phyloP scores from a whole-genome alignment of 2,329 filamentous ascomycete species.

The Fusarium luffae region DNA sequence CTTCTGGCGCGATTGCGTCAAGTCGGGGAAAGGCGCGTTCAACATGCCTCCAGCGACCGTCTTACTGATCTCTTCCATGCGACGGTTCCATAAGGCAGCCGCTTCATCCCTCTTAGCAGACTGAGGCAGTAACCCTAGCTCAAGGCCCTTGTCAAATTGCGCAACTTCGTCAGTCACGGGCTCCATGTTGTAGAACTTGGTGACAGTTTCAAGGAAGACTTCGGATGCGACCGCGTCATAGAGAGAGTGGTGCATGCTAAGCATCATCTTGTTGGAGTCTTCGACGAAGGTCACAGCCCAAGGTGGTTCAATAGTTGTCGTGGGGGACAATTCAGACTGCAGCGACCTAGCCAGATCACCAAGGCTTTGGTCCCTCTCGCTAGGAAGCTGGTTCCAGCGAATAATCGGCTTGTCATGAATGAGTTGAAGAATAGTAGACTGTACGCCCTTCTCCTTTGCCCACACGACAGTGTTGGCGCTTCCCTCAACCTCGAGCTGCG shows the following conservation, averaged over 20 bases:
- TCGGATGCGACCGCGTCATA: slow-evolving; percentile 9
- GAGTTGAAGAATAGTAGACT: slow-evolving; percentile 11
- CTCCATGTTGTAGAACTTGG: slow-evolving; percentile 19
- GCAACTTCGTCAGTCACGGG: neutral
- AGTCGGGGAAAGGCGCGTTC: slow-evolving; percentile 13
- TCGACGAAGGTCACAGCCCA: slow-evolving; percentile 18
- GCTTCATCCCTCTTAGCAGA: slow-evolving; percentile 1
- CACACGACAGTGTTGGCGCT: neutral
- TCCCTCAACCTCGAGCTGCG: neutral
- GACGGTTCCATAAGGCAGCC: neutral
- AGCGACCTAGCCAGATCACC: neutral
- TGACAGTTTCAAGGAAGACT: slow-evolving; percentile 1
- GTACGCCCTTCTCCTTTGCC: slow-evolving; percentile 1
- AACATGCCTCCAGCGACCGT: neutral
- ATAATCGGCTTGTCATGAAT: neutral
- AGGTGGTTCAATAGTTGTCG: neutral
- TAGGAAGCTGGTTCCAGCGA: neutral
- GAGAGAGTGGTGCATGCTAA: slow-evolving; percentile 27
- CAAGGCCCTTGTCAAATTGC: slow-evolving; percentile 9
- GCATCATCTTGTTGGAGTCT: slow-evolving; percentile 6
- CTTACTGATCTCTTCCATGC: neutral
- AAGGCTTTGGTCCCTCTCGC: neutral
- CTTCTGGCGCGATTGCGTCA: slow-evolving; percentile 23
- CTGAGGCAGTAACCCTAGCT: neutral
- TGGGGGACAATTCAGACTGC: slow-evolving; percentile 7